phyloP scores from a whole-genome alignment of 805 yeast species.

The Sugiyamaella floridensis region DNA sequence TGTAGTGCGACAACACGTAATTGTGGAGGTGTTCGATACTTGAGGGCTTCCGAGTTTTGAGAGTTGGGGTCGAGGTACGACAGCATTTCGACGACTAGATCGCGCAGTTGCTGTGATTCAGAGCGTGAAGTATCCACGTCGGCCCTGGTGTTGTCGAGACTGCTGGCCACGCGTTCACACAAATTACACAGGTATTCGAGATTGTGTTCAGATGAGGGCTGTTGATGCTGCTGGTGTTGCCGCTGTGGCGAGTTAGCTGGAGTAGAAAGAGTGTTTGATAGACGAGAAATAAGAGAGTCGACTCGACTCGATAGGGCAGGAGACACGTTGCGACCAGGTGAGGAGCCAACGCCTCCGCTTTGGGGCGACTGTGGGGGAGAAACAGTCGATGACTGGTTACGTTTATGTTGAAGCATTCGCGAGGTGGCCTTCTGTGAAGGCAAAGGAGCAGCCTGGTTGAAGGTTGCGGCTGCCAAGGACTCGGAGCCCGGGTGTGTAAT shows the following conservation, averaged over 20 bases:
- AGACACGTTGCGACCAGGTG: neutral
- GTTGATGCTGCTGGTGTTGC: neutral
- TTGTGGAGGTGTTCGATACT: neutral
- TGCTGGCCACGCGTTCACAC: neutral
- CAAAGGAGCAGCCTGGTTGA: neutral
- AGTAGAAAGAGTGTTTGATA: slow-evolving; percentile 4
- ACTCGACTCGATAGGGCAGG: neutral
- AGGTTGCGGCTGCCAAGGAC: slow-evolving; percentile 12
- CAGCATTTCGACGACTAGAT: slow-evolving; percentile 1
- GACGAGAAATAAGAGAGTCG: slow-evolving; percentile 5
- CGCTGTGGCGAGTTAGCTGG: slow-evolving; percentile 7
- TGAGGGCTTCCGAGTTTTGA: neutral
- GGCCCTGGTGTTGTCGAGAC: neutral
- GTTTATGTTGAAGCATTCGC: slow-evolving; percentile 12
- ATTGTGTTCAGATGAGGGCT: slow-evolving; percentile 1
- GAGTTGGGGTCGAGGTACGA: slow-evolving; percentile 2
- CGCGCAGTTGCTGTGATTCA: neutral
- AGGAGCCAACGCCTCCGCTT: neutral
- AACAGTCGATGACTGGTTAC: neutral
- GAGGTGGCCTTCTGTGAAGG: slow-evolving; percentile 11
- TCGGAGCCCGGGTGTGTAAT: slow-evolving; percentile 21
- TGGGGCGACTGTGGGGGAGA: slow-evolving; percentile 4
- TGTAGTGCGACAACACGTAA: slow-evolving; percentile 1
- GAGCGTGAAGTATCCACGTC: neutral
- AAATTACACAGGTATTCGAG: slow-evolving; percentile 2